phyloP scores from a whole-genome alignment of 805 yeast genomes.

The Nakazawaea ambrosiae region DNA sequence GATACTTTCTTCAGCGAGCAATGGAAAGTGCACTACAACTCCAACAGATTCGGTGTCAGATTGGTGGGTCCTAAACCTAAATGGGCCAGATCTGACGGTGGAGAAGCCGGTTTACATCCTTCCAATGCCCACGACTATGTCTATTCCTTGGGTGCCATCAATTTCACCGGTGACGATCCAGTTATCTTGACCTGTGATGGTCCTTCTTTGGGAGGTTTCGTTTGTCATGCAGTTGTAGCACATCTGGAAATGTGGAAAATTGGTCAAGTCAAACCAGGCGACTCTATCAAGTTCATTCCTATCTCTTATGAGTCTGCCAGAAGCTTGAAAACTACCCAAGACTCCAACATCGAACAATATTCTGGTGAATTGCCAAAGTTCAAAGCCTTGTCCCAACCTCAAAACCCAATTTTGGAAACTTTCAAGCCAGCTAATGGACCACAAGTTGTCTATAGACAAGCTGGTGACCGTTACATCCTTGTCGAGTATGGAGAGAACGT shows the following conservation, averaged over 20 bases:
- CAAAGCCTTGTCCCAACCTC: constrained; percentile 35
- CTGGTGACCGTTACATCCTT: constrained; percentile 90
- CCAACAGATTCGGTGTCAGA: constrained; percentile 94
- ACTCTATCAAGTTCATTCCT: constrained; percentile 72
- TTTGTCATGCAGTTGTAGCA: constrained; percentile 91
- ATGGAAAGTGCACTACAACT: constrained; percentile 97
- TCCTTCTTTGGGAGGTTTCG: constrained; percentile 96
- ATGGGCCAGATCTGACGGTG: constrained; percentile 97
- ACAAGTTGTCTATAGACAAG: constrained; percentile 82
- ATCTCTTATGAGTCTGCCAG: constrained; percentile 64
- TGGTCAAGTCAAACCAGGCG: constrained; percentile 97
- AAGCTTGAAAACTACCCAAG: constrained; percentile 54
- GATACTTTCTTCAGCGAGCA: constrained; percentile 64
- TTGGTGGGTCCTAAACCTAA: constrained; percentile 91
- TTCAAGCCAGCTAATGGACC: constrained; percentile 47
- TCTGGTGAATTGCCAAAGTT: constrained; percentile 31
- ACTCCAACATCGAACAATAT: constrained; percentile 40
- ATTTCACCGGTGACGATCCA: constrained; percentile 98
- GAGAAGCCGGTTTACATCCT: constrained; percentile 97
- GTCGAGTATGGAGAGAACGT: constrained; percentile 89
- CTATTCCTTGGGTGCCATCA: constrained; percentile 92
- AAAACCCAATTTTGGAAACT: constrained; percentile 63
- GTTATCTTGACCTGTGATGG: constrained; percentile 96
- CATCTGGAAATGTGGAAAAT: constrained; percentile 98
- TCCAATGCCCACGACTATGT: constrained; percentile 98